Conservation (phyloP, 768 basidiomycete species). For the Lenzites betulinus region DNA sequence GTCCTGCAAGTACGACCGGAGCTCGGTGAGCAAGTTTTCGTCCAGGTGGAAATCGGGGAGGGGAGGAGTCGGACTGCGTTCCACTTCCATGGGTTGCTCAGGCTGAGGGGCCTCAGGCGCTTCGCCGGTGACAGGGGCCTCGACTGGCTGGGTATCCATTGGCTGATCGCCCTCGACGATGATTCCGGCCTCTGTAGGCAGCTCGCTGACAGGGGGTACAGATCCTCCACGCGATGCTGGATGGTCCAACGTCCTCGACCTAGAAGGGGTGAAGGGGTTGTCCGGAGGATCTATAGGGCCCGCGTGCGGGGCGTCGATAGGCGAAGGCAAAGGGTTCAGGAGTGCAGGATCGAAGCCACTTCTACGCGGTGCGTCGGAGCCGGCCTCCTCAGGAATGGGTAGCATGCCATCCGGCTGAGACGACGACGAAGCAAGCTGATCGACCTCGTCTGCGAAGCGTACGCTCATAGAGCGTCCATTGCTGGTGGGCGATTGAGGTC, state of each 20-base stretch:
- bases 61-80: conserved; percentile 69
- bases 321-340: conserved; percentile 50
- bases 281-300: conserved; percentile 14
- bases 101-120: conserved; percentile 9
- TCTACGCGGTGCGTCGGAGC: conserved; percentile 26
- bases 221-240: neutral
- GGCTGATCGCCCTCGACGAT: conserved; percentile 21
- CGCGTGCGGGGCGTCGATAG: neutral
- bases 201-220: neutral
- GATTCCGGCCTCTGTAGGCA: conserved; percentile 11
- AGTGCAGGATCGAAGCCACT: conserved; percentile 54
- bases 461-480: conserved; percentile 35
- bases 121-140: conserved; percentile 6
- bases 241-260: neutral
- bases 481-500: conserved; percentile 18
- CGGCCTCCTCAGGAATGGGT: neutral
- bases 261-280: conserved; percentile 19
- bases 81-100: conserved; percentile 48
- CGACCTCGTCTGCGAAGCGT: conserved; percentile 48
- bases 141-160: conserved; percentile 16
- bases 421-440: conserved; percentile 19
- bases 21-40: conserved; percentile 45
- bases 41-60: conserved; percentile 79
- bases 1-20: conserved; percentile 52
- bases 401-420: conserved; percentile 12